Percentiles rank a stretch among this genome's conserved stretches.
These are phyloP conservation scores for Leishmania martiniquensis DNA, from an alignment of 208 protist species.

Conservation along the genomic window DNA sequence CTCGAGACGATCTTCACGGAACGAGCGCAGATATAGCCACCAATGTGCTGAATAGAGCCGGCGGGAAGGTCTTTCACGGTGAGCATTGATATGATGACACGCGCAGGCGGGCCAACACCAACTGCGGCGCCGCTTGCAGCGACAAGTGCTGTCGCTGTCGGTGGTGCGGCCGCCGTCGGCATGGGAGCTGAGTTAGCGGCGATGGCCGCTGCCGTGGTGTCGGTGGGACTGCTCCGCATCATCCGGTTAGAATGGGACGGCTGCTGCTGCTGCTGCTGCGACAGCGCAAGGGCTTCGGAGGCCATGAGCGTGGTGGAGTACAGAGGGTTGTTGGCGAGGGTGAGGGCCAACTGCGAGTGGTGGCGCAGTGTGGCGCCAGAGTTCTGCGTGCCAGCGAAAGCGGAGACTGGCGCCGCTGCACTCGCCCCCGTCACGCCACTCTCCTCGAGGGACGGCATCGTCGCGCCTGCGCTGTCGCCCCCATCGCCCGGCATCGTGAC, in stretches of 20 bases:
- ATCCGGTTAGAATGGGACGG: not conserved
- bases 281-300: not conserved
- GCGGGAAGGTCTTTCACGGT: conserved; percentile 87
- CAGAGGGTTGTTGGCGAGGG: not conserved
- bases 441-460: not conserved
- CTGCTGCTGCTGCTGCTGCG: conserved; percentile 3
- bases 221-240: not conserved
- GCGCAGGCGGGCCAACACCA: conserved; percentile 13
- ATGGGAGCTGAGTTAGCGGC: not conserved
- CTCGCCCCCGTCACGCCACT: not conserved
- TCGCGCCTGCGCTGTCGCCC: not conserved
- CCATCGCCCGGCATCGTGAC: not conserved
- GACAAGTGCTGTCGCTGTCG: not conserved
- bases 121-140: conserved; percentile 4
- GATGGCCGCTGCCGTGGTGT: conserved; percentile 3
- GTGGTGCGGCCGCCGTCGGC: not conserved
- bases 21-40: conserved; percentile 85
- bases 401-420: not conserved
- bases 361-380: not conserved
- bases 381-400: not conserved
- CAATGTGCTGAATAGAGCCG: conserved; percentile 79
- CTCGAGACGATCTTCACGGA: conserved; percentile 91
- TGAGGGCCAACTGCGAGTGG: not conserved
- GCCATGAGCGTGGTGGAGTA: not conserved
- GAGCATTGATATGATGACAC: conserved; percentile 71